Evolutionary conservation across 106 monocot species (phyloP).

Genomic region (Dendrobium officinale): DNA sequence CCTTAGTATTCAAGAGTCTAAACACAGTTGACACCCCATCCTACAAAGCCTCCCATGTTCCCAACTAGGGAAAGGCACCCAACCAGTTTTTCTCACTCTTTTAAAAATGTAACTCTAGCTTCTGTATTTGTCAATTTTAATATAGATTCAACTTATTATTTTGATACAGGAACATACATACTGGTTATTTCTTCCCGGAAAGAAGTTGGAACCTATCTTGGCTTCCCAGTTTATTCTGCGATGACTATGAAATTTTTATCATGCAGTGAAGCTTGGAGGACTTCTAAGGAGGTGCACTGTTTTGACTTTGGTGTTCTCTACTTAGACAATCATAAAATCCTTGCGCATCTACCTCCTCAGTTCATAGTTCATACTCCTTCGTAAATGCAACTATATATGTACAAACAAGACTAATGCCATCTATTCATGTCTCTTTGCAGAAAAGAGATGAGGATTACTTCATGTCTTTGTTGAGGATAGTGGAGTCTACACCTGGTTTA

Average conservation of each 20-base stretch:
- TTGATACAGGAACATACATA: constrained; percentile 66
- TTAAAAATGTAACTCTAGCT: neutral
- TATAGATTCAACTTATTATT: neutral
- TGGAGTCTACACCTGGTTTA: constrained; percentile 78
- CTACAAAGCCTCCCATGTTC: too few species aligned
- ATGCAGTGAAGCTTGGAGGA: constrained; percentile 57
- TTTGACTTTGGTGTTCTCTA: constrained; percentile 2
- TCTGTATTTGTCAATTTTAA: neutral
- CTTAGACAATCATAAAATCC: neutral
- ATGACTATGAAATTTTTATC: constrained; percentile 69
- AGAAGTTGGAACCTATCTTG: constrained; percentile 57
- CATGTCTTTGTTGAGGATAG: constrained; percentile 69
- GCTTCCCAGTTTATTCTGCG: constrained; percentile 52
- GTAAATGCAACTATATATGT: neutral
- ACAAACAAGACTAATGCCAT: neutral
- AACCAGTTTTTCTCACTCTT: neutral
- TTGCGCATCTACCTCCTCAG: neutral
- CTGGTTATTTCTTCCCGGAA: constrained; percentile 77
- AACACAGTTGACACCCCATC: too few species aligned
- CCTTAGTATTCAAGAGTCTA: too few species aligned
- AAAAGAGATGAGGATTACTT: constrained; percentile 92
- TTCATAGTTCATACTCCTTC: neutral
- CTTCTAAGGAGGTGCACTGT: constrained; percentile 58
- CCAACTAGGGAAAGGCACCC: neutral
- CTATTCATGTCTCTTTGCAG: constrained; percentile 25